Conservation (phyloP, 805 yeast genomes). For the Cephaloascus albidus region DNA sequence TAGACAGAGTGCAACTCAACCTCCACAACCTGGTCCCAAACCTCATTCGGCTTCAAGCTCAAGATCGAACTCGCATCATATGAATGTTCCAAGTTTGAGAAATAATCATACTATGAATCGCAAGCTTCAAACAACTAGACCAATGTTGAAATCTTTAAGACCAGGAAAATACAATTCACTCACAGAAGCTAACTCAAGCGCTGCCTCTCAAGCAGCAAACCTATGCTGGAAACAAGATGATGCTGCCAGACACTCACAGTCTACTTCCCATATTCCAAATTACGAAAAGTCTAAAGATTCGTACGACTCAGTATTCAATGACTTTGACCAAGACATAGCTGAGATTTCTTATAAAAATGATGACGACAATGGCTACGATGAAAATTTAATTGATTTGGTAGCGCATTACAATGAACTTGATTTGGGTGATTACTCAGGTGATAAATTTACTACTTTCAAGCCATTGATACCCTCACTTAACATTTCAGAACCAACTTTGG, state of each 20-base stretch:
- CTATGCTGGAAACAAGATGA: slow-evolving; percentile 15
- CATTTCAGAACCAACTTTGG: no score
- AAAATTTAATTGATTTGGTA: slow-evolving; percentile 22
- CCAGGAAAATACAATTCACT: slow-evolving; percentile 5
- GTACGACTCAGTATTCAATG: slow-evolving; percentile 14
- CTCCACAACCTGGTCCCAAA: background rate
- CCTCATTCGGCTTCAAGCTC: background rate
- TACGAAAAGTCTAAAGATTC: slow-evolving; percentile 1
- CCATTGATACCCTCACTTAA: background rate
- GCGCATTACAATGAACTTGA: slow-evolving; percentile 2
- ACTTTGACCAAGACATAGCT: slow-evolving; percentile 24
- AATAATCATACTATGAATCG: background rate
- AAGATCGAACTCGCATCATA: slow-evolving; percentile 1
- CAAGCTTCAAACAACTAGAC: slow-evolving; percentile 7
- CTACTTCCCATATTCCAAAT: slow-evolving; percentile 1
- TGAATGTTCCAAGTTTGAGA: slow-evolving; percentile 2
- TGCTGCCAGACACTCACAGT: slow-evolving; percentile 6
- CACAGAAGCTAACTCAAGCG: slow-evolving; percentile 9
- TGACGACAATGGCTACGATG: slow-evolving; percentile 2
- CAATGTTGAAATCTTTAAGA: slow-evolving; percentile 23
- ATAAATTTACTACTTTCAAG: background rate
- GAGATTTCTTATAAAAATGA: background rate
- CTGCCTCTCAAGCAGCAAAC: slow-evolving; percentile 19
- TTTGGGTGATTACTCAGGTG: background rate
- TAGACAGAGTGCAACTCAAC: background rate